Percentiles rank a stretch among this genome's conserved stretches.
Conservation (phyloP, 768 basidiomycete genomes). For the Suillus weaverae region DNA sequence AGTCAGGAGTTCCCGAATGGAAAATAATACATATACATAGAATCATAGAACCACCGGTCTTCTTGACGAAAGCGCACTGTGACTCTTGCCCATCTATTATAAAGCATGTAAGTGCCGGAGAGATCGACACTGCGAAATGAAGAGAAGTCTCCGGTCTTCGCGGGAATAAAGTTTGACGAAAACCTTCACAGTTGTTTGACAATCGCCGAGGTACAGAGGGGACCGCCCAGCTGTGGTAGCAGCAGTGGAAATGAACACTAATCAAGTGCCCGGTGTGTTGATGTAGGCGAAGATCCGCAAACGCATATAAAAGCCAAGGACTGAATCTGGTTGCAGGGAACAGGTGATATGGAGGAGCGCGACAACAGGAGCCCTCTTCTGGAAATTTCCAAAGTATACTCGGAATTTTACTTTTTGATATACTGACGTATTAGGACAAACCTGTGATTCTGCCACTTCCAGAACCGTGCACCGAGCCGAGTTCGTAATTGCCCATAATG, state of each 20-base stretch:
- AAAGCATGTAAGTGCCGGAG: neutral
- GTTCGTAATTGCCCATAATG: neutral
- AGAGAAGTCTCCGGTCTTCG: neutral
- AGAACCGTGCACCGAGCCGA: neutral
- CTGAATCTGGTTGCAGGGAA: neutral
- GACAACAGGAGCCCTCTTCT: neutral
- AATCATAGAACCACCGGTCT: neutral
- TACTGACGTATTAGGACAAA: neutral
- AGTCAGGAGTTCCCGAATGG: neutral
- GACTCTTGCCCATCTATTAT: neutral
- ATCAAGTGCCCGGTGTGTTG: neutral
- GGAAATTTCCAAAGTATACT: neutral
- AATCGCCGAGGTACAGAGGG: too few relatives aligned
- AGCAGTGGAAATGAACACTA: neutral
- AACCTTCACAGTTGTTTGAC: neutral
- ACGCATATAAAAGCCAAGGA: neutral
- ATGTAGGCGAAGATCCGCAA: neutral
- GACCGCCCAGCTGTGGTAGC: neutral
- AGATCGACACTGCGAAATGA: neutral
- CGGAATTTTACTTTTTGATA: neutral
- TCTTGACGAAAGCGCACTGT: neutral
- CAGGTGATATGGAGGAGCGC: neutral
- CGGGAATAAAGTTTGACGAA: neutral
- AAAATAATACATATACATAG: neutral
- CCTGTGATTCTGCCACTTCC: neutral